These are phyloP conservation scores for Juglanconis juglandina DNA, from an alignment of 2,329 filamentous ascomycete species.

Conservation along the genomic window DNA sequence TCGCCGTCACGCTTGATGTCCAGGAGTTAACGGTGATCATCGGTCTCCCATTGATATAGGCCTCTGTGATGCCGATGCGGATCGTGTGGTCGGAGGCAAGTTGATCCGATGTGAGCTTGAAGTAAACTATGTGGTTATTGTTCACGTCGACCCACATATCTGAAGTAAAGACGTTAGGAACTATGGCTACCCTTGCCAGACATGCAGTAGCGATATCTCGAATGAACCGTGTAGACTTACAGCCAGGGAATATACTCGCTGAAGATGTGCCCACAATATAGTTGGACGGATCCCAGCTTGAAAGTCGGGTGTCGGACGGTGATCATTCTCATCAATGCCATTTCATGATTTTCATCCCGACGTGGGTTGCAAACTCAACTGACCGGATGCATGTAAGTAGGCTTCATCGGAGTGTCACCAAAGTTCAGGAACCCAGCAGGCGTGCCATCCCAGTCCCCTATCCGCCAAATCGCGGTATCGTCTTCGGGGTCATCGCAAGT, in stretches of 20 bases:
- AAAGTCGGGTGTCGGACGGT: conserved; percentile 28
- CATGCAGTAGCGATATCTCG: not conserved
- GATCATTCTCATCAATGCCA: not conserved
- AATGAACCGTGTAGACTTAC: not conserved
- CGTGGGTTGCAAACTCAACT: not conserved
- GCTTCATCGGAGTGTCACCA: conserved; percentile 36
- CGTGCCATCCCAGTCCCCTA: conserved; percentile 34
- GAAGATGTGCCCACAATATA: conserved; percentile 34
- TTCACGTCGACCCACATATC: conserved; percentile 40
- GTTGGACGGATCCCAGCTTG: conserved; percentile 30
- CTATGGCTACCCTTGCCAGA: not conserved
- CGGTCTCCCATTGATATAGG: conserved; percentile 29
- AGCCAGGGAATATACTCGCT: conserved; percentile 34
- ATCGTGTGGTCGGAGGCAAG: conserved; percentile 25
- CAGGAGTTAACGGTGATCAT: conserved; percentile 30
- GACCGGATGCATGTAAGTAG: conserved; percentile 38
- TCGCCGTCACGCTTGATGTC: conserved; percentile 25
- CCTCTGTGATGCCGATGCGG: conserved; percentile 31
- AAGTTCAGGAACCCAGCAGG: conserved; percentile 33
- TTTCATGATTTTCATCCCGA: not conserved
- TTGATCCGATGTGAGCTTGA: conserved; percentile 29
- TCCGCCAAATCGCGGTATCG: conserved; percentile 31
- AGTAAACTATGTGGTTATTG: conserved; percentile 40
- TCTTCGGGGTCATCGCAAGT: conserved; percentile 30
- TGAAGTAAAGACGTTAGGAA: not conserved